Percentiles rank a stretch among this genome's conserved stretches.
These are phyloP conservation scores for Amanita rimosa DNA, from an alignment of 768 basidiomycete genomes.

Conservation along the genomic window DNA sequence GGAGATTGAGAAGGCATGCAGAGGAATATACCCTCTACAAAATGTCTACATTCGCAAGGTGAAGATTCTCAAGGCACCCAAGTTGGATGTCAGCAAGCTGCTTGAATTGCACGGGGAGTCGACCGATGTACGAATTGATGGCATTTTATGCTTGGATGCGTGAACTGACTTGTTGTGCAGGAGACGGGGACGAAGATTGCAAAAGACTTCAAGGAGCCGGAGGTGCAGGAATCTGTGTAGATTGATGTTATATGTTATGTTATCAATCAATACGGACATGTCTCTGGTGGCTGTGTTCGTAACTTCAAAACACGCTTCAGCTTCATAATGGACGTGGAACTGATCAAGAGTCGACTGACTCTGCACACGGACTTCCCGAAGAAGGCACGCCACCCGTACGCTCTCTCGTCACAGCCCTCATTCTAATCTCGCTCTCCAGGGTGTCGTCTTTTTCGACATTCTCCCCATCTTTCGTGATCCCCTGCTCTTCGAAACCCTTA, in stretches of 20 bases:
- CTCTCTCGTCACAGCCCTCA: background rate
- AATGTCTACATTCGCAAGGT: conserved; percentile 99
- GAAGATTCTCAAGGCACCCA: conserved; percentile 97
- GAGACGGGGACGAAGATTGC: conserved; percentile 91
- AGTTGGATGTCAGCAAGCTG: conserved; percentile 91
- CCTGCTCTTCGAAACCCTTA: conserved; percentile 77
- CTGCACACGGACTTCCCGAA: conserved; percentile 78
- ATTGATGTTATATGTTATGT: no score
- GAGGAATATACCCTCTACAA: conserved; percentile 97
- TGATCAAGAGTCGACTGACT: conserved; percentile 49
- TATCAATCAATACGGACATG: no score
- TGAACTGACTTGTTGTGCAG: conserved; percentile 25
- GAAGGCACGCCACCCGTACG: conserved; percentile 51
- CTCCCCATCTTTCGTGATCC: conserved; percentile 89
- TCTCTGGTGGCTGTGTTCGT: background rate
- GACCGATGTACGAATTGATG: conserved; percentile 60
- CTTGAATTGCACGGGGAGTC: conserved; percentile 96
- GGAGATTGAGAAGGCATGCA: conserved; percentile 97
- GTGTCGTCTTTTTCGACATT: conserved; percentile 88
- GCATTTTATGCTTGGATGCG: background rate
- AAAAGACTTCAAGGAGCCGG: conserved; percentile 98
- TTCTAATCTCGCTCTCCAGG: conserved; percentile 30
- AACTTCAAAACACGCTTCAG: no score
- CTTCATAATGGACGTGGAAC: conserved; percentile 66
- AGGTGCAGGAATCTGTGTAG: conserved; percentile 87